Evolutionary conservation across 176 grass and related monocot species (phyloP), one percentile per base, ranked within the genome.

Genomic region (Raddia guianensis): DNA sequence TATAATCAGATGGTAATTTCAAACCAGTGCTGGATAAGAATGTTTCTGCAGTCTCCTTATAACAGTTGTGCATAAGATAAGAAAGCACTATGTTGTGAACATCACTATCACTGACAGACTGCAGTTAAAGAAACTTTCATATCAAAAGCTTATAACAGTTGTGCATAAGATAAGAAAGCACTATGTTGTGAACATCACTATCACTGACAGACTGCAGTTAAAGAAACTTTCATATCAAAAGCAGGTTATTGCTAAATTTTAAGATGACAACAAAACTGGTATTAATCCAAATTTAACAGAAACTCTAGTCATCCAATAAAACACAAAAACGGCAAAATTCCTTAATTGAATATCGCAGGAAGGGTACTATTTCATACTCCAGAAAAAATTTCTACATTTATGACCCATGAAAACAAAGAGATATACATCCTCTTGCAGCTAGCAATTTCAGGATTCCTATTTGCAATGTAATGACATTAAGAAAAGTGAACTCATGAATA

Each of bases 61-160:
- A 99, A 86, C 97, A 99, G 79, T 96, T 96, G 80, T 99, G 93
- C 86, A 95, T 81, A 83, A 99, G 90, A 99, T 99, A 99, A 16
- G 93, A 93, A 47, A 92, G 87, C 74, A 99, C 90, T 75, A 91
- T 90, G 51, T 84, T 91, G 67, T 59, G 82, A 73, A 93, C 86
- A 91, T 95, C 93, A 4, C 68, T 89, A 66, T 95, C 90, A 8
- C 76, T 92, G 65, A 93, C 72, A 65, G 78, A 73, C 97, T 99
- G 87, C 52, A 86, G 16, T 78, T 68, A 14, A 72, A 80, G 7
- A 89, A 70, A 88, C 50, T 58, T 82, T 35, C 80, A 46, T 51
- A 20, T 83, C 12, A 82, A 52, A 49, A 65, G 0, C 49, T 99
- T 99, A 85, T 88, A 99, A 86, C 97, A 99, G 79, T 96, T 96